Base-by-base conservation (phyloP, 345 rosid genomes). In the Pelargonium nanum region DNA sequence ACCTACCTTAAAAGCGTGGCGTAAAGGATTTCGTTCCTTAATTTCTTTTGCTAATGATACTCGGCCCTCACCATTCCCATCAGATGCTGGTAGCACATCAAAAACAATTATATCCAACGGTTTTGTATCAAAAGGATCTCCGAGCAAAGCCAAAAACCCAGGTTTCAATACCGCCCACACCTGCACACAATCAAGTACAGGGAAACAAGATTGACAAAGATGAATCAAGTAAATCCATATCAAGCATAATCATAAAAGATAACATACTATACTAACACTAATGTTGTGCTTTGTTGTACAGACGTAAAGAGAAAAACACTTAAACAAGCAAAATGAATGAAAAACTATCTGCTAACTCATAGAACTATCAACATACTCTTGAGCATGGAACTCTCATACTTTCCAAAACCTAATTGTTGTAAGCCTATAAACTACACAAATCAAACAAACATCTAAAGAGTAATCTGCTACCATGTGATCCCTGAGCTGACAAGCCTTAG, bases 141-240 rank as follows among this genome's bases (percentile, higher is more conserved):
- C 92, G 76, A 94, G 72, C 45, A 90, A 78, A 65, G 97, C 97
- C 74, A 94, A 79, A 78, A 94, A 94, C 73, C 99, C 95, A 55
- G 95, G 96, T 81, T 94, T 94, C 68, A 94, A 70, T 34, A 94
- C 95, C 63, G 93, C 99, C 97, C 96, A 94, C 68, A 90, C 97
- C 97, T 94, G 78, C 53, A 72, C 19, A 68, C 59, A 68, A 57
- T 28, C 21, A 40, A 52, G 21, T 52, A n/a, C 55, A 52, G 22
- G 55, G 55, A n/a, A n/a, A 52, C 4, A 5, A n/a, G 4, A 40
- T 40, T 40, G 48, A 40, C 15, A 12, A 15, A 12, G 10, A 40
- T 40, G 48, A 40, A 40, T 9, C 16, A 40, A 40, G 48, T 2
- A 9, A 40, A 2, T 40, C 10, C 48, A 40, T 9, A 40, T 40